Base-by-base conservation (phyloP, 164 flowering plant genomes). In the Vitis riparia region DNA sequence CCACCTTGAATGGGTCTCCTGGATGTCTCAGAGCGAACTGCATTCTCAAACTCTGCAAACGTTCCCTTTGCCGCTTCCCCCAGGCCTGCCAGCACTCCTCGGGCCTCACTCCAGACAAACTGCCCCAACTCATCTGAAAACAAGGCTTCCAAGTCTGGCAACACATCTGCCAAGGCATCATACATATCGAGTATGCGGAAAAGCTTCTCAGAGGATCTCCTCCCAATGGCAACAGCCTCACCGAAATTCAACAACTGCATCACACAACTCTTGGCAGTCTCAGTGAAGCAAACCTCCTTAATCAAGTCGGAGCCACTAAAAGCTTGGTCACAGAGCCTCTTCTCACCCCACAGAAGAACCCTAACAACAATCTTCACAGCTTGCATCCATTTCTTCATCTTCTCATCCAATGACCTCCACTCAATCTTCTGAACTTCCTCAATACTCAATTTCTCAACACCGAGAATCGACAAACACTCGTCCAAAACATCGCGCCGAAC, bases 361-460 rank as follows among this genome's bases (percentile, higher is more conserved):
- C 84, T 77, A 61, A 87, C 81, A 9, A 78, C 77, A 19, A 88
- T 77, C 79, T 93, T 96, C 16, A 93, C 78, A 5, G 90, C 93
- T 62, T 84, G 91, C 32, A 81, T 71, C 99, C 99, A 96, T 30
- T 83, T 93, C 91, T 85, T 93, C 95, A 96, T 92, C 78, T 90
- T 91, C 78, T 90, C 97, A 75, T 90, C 98, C 81, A 96, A 76
- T 0, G 69, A 48, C 11, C 50, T 78, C 98, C 98, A 91, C 65
- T 89, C 97, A 53, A 89, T 85, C 81, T 73, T 91, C 85, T 88
- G 97, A 16, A 92, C 91, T 62, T 90, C 97, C 71, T 93, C 99
- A 32, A 93, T 91, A 67, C 97, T 90, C 73, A 91, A 49, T 69
- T 79, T 89, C 77, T 96, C 99, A 58, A 93, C 80, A 3, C 94